Evolutionary conservation across 1,284 basidiomycete genomes (phyloP), one percentile per base, ranked within the genome.

Genomic region (Ustilago nuda): DNA sequence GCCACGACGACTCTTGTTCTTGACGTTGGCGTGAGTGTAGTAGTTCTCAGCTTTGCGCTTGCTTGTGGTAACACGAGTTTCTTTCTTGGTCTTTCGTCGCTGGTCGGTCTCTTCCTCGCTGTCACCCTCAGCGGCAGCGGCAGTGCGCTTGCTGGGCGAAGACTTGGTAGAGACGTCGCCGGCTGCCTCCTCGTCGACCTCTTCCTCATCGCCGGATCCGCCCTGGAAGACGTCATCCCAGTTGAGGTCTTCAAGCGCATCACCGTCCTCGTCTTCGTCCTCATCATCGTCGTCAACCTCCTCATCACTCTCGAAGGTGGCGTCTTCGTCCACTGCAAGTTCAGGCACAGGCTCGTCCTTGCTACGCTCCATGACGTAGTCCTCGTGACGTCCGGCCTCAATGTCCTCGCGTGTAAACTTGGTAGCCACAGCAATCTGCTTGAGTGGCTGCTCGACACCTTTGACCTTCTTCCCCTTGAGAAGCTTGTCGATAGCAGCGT

Each of bases 21-120:
- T 86, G 68, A 86, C 84, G 66, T 86, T 86, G 66, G 85, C 85
- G 60, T 83, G 75, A 15, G 84, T 85, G 88, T 94, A 98, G 89
- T 95, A 99, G 88, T 98, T 98, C 67, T 90, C 89, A 17, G 93
- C 91, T 87, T 94, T 95, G 88, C 91, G 92, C 92, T 86, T 85
- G 66, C 62, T 75, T 30, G 84, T 85, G 30, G 69, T 84, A 77
- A 84, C 79, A 12, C 83, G 80, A 19, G 65, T 33, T 35, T 67
- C 80, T 61, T 85, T 84, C 61, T 75, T 78, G 51, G 62, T 61
- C 66, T 79, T 76, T 23, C 56, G 66, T 27, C 64, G 71, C n/a
- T 54, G 52, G 48, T 78, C 72, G 23, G 55, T 37, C 12, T 63
- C 57, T 46, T 63, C 52, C 32, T 82, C 81, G 13, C 82, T 81